A percentile compares a stretch with the other conserved stretches of the same genome.
Evolutionary conservation across 1,284 basidiomycete genomes (phyloP).

Genomic region (Cryptococcus neoformans): DNA sequence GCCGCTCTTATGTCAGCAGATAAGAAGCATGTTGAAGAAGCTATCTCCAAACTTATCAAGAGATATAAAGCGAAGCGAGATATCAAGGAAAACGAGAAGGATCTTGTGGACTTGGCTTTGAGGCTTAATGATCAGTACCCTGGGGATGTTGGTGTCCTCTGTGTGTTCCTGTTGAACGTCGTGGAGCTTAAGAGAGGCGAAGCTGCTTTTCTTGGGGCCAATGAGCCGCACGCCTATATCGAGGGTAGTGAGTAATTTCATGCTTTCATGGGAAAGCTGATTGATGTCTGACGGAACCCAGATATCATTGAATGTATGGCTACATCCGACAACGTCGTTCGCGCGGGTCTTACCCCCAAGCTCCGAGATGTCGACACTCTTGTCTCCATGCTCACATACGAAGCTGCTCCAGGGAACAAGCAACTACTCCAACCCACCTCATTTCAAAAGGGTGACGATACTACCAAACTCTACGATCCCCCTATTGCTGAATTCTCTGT

Average conservation of each 20-base stretch:
- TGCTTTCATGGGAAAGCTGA: neutral
- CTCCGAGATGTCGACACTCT: slow-evolving; percentile 89
- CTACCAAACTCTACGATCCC: slow-evolving; percentile 74
- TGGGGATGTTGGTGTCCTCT: slow-evolving; percentile 90
- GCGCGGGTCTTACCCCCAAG: slow-evolving; percentile 97
- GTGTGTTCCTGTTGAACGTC: slow-evolving; percentile 87
- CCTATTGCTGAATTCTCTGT: slow-evolving; percentile 95
- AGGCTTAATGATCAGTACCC: slow-evolving; percentile 79
- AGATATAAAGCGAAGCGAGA: slow-evolving; percentile 58
- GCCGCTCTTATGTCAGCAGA: slow-evolving; percentile 75
- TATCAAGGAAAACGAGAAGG: slow-evolving; percentile 46
- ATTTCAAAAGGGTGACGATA: slow-evolving; percentile 50
- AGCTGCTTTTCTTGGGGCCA: slow-evolving; percentile 91
- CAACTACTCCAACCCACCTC: slow-evolving; percentile 65
- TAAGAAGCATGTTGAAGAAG: slow-evolving; percentile 54
- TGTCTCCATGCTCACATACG: slow-evolving; percentile 83
- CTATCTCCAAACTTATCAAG: slow-evolving; percentile 60
- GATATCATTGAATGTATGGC: slow-evolving; percentile 99
- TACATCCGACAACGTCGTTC: slow-evolving; percentile 97
- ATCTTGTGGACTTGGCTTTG: slow-evolving; percentile 66
- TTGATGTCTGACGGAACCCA: slow-evolving; percentile 38
- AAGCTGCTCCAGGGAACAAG: slow-evolving; percentile 61
- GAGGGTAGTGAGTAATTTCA: slow-evolving; percentile 65
- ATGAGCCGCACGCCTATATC: slow-evolving; percentile 96
- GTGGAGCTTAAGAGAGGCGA: slow-evolving; percentile 76